Evolutionary conservation across 495 filamentous ascomycete species (phyloP), one percentile per base, ranked within the genome.

Genomic region (Podospora didyma): DNA sequence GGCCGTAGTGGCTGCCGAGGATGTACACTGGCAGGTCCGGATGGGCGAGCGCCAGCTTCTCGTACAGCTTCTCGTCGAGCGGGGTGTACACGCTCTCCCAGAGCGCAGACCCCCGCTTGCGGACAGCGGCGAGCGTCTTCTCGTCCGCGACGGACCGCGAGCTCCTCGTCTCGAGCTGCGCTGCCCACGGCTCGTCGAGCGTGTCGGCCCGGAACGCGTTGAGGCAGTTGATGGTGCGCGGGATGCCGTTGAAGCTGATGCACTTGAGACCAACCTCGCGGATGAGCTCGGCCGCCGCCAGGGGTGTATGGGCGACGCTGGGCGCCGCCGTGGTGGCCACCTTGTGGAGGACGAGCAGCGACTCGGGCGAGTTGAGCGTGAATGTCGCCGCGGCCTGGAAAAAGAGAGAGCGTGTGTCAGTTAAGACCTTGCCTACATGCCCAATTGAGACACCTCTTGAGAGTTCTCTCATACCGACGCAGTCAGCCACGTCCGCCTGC

Each of bases 201-300:
- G 66, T 45, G 37, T 71, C 72, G 39, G 72, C 65, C 45, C 75
- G 76, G 77, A 92, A 91, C 51, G 82, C 82, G 61, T 78, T 80
- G 0, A 92, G 82, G 59, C 78, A 82, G 76, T 92, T 92, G 69
- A 92, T 92, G 47, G 83, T 88, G 52, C 89, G 82, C 3, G 89
- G 89, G 62, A 92, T 88, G 39, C 89, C 89, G 71, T 92, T 92
- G 78, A 92, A 90, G 45, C 82, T 83, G 66, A 92, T 90, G 69
- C 88, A 91, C 68, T 92, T 92, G 42, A 92, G 77, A 2, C 86
- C 88, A 62, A 89, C 79, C 62, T 90, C 88, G 61, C 89, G 84
- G 78, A 92, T 89, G 19, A 89, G 69, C 66, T 90, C 88, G 46
- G 87, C 88, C 7, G 81, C 79, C 39, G 76, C 71, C n/a, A 85